A percentile compares a stretch with the other conserved stretches of the same genome.
These are phyloP conservation scores for Theobroma cacao DNA, from an alignment of 345 rosid genomes.

Conservation along the genomic window DNA sequence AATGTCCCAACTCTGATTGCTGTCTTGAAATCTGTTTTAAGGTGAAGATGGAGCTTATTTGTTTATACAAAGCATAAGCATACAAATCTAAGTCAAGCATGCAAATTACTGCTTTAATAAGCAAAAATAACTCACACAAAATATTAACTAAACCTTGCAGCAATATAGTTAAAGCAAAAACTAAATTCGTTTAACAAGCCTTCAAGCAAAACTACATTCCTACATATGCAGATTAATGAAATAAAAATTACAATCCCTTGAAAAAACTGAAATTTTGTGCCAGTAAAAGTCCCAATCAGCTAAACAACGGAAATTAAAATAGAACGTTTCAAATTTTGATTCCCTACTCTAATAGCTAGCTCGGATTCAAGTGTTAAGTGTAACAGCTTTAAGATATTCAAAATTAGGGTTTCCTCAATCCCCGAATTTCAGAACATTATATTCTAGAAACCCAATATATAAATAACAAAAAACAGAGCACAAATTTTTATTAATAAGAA, in stretches of 20 bases:
- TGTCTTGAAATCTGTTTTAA: constrained; percentile 51
- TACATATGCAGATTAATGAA: not conserved
- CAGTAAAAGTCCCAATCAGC: constrained; percentile 4
- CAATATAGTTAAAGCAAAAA: not conserved
- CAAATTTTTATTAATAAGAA: not conserved
- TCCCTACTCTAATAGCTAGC: not conserved
- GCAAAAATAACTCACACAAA: not conserved
- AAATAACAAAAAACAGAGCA: not conserved
- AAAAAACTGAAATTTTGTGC: not conserved
- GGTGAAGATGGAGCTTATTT: not conserved
- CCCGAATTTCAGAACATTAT: not conserved
- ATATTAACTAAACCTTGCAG: not conserved
- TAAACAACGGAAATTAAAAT: not conserved
- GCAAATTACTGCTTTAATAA: not conserved
- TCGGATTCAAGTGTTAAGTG: not conserved
- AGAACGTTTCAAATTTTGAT: not conserved
- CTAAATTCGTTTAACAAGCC: not conserved
- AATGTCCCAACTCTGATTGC: constrained; percentile 42
- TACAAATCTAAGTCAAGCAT: not conserved
- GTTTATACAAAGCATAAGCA: not conserved
- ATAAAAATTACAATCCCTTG: not conserved
- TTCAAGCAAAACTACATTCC: not conserved
- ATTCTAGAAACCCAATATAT: not conserved
- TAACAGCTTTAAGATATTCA: not conserved
- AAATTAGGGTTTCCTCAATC: constrained; percentile 15